Conservation (phyloP, 257 asterid genomes). For the Phtheirospermum japonicum region DNA sequence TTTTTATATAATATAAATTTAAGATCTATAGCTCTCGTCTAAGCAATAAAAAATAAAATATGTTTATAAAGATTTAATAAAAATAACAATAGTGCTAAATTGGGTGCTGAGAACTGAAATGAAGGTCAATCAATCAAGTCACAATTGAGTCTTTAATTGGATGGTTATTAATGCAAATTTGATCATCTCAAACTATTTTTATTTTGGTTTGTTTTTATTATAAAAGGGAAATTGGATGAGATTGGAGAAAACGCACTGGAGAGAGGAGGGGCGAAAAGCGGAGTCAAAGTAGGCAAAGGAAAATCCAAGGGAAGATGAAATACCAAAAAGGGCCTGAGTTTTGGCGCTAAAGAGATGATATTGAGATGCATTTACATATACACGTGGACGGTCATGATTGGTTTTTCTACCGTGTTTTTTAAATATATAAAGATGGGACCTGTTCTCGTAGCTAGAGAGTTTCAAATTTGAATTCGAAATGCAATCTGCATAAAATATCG, state of each 20-base stretch:
- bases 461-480: constrained; percentile 26
- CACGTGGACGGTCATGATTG: constrained; percentile 24
- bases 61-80: too few relatives aligned
- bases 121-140: too few relatives aligned
- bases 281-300: background rate
- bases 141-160: too few relatives aligned
- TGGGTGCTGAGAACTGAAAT: too few relatives aligned
- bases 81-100: too few relatives aligned
- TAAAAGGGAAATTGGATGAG: background rate
- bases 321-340: constrained; percentile 20
- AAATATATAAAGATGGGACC: constrained; percentile 9
- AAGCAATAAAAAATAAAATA: too few relatives aligned
- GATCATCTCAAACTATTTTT: too few relatives aligned
- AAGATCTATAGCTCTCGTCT: too few relatives aligned
- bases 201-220: background rate
- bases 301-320: background rate
- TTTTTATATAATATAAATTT: too few relatives aligned
- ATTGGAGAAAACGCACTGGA: constrained; percentile 27
- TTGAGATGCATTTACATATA: background rate
- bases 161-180: too few relatives aligned
- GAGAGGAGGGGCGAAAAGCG: constrained; percentile 19
- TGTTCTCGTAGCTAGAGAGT: background rate
- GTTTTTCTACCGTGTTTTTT: background rate
- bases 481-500: background rate
- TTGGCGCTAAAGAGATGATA: constrained; percentile 38